phyloP scores from a whole-genome alignment of 2,329 filamentous ascomycete genomes.

The Neoscytalidium dimidiatum region DNA sequence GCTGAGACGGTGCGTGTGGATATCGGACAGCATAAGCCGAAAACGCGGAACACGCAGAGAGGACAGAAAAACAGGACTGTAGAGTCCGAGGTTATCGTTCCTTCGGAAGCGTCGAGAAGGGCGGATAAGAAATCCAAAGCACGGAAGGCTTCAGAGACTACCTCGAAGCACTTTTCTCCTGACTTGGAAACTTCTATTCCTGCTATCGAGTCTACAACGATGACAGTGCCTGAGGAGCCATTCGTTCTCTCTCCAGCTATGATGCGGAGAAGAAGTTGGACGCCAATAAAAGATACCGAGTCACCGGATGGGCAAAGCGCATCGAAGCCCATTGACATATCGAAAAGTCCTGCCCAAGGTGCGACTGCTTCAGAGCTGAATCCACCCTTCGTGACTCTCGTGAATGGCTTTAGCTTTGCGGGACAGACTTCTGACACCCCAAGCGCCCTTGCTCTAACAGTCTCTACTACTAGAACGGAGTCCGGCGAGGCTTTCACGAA shows the following conservation, averaged over 20 bases:
- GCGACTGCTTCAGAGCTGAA: neutral
- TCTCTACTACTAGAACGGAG: too few relatives aligned
- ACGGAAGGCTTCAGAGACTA: neutral
- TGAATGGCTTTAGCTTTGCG: slow-evolving; percentile 32
- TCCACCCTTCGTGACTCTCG: slow-evolving; percentile 29
- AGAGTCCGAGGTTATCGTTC: neutral
- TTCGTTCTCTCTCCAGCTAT: slow-evolving; percentile 34
- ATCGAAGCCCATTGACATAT: neutral
- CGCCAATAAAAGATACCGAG: slow-evolving; percentile 34
- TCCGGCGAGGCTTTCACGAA: slow-evolving; percentile 27
- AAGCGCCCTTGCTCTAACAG: neutral
- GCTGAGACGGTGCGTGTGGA: neutral
- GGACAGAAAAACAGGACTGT: neutral
- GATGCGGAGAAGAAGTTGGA: slow-evolving; percentile 37
- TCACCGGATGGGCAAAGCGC: slow-evolving; percentile 23
- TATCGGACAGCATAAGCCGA: slow-evolving; percentile 25
- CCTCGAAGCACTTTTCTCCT: slow-evolving; percentile 1
- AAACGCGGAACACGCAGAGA: slow-evolving; percentile 27
- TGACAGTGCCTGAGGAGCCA: slow-evolving; percentile 20
- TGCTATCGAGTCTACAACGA: neutral
- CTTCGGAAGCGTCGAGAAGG: too few relatives aligned
- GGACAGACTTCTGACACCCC: slow-evolving; percentile 5
- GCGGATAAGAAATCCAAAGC: neutral
- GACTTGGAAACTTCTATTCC: too few relatives aligned
- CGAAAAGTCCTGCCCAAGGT: neutral